phyloP scores from a whole-genome alignment of 345 rosid species.

The Hypericum perforatum region DNA sequence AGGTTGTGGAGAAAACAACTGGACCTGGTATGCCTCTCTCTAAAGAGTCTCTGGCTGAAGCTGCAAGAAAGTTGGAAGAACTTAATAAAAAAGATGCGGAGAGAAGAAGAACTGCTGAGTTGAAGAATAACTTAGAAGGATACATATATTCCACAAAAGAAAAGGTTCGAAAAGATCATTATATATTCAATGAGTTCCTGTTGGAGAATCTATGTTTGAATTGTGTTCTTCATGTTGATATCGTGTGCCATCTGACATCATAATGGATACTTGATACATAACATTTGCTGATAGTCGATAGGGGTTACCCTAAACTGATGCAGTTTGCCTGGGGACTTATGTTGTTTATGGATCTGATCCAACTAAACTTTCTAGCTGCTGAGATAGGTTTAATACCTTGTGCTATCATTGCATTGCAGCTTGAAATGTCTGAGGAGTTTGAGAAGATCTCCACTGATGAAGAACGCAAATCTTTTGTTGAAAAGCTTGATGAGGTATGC shows the following conservation, averaged over 20 bases:
- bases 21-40: conserved; percentile 76
- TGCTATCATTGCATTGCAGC: conserved; percentile 33
- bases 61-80: conserved; percentile 60
- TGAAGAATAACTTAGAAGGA: conserved; percentile 86
- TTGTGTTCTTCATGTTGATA: no score
- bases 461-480: conserved; percentile 65
- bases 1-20: conserved; percentile 68
- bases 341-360: no score
- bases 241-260: no score
- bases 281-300: no score
- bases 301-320: no score
- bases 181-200: not conserved
- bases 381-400: no score
- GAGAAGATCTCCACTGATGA: conserved; percentile 63
- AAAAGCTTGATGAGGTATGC: conserved; percentile 84
- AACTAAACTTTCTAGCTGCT: no score
- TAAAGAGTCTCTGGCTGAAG: conserved; percentile 56
- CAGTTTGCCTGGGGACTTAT: no score
- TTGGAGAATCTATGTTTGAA: not conserved
- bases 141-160: conserved; percentile 95
- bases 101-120: conserved; percentile 85
- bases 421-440: conserved; percentile 60
- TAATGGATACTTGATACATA: no score
- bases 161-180: conserved; percentile 35
- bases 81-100: conserved; percentile 83